These are phyloP conservation scores for Protomyces gravidus DNA, from an alignment of 1,139 yeast genomes.

Conservation along the genomic window DNA sequence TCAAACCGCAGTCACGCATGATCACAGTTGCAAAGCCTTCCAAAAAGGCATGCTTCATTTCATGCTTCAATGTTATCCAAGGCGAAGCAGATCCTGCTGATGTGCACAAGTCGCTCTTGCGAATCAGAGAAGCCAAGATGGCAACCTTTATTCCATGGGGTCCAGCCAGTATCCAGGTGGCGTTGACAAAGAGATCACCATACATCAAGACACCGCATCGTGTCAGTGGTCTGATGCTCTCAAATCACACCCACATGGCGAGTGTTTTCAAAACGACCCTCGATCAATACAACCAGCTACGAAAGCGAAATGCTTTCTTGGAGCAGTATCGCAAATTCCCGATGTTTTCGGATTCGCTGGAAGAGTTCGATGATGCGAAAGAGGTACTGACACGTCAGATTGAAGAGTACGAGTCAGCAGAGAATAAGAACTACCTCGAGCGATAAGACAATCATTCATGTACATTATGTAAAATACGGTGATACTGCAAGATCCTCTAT, in stretches of 20 bases:
- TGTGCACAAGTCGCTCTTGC: slow-evolving; percentile 70
- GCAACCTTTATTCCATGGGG: slow-evolving; percentile 84
- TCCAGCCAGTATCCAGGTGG: slow-evolving; percentile 72
- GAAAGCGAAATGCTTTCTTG: slow-evolving; percentile 76
- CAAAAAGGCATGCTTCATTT: slow-evolving; percentile 52
- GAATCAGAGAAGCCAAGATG: slow-evolving; percentile 63
- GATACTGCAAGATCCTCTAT: background rate
- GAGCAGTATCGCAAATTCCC: slow-evolving; percentile 64
- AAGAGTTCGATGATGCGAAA: slow-evolving; percentile 73
- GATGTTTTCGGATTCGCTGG: slow-evolving; percentile 58
- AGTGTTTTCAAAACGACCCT: slow-evolving; percentile 55
- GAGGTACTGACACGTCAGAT: slow-evolving; percentile 66
- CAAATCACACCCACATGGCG: slow-evolving; percentile 36
- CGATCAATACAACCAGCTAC: slow-evolving; percentile 73
- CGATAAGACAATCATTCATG: background rate
- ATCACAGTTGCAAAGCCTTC: slow-evolving; percentile 47
- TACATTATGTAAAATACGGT: background rate
- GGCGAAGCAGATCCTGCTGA: slow-evolving; percentile 71
- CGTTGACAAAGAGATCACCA: slow-evolving; percentile 71
- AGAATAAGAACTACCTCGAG: slow-evolving; percentile 47
- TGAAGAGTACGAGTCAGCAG: slow-evolving; percentile 66
- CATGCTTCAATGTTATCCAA: slow-evolving; percentile 70
- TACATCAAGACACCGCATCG: slow-evolving; percentile 42
- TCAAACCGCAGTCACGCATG: slow-evolving; percentile 76
- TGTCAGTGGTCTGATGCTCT: slow-evolving; percentile 37